phyloP scores from a whole-genome alignment of 352 stramenopile genomes.

The Globisporangium parvum region DNA sequence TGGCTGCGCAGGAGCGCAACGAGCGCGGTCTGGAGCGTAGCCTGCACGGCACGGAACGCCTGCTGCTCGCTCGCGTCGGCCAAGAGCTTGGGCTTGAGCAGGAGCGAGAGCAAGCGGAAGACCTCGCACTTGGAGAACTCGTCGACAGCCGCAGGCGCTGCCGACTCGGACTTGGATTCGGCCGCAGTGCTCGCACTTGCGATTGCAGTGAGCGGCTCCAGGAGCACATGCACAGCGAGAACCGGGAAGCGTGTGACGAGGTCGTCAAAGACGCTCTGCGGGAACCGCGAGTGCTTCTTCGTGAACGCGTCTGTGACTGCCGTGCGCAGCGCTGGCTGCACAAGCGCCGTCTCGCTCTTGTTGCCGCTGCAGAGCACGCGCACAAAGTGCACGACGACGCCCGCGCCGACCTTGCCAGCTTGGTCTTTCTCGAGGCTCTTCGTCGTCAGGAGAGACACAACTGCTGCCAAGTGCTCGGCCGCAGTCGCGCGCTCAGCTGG shows the following conservation, averaged over 20 bases:
- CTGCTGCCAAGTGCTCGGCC: constrained; percentile 24
- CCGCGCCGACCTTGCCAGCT: constrained; percentile 46
- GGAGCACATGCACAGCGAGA: constrained; percentile 42
- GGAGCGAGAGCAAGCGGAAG: constrained; percentile 60
- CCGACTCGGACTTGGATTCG: constrained; percentile 15
- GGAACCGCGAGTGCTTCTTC: constrained; percentile 82
- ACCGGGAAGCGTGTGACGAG: constrained; percentile 50
- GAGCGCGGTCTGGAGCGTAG: constrained; percentile 34
- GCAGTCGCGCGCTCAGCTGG: constrained; percentile 1
- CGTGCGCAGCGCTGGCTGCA: constrained; percentile 24
- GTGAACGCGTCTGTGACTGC: constrained; percentile 58
- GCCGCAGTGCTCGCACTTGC: constrained; percentile 20
- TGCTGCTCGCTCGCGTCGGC: constrained; percentile 25
- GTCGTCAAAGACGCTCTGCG: constrained; percentile 60
- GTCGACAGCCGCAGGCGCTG: constrained; percentile 30
- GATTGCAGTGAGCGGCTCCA: constrained; percentile 43
- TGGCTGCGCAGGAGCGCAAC: constrained; percentile 33
- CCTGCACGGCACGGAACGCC: constrained; percentile 28
- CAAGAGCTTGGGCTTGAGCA: constrained; percentile 54
- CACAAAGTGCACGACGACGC: constrained; percentile 55
- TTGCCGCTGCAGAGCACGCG: constrained; percentile 33
- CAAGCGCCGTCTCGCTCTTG: background rate
- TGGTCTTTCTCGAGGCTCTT: constrained; percentile 60
- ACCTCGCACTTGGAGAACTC: constrained; percentile 78
- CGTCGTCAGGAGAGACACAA: constrained; percentile 39